Conservation (phyloP, 2,329 filamentous ascomycete species). For the Epichloe bromicola region DNA sequence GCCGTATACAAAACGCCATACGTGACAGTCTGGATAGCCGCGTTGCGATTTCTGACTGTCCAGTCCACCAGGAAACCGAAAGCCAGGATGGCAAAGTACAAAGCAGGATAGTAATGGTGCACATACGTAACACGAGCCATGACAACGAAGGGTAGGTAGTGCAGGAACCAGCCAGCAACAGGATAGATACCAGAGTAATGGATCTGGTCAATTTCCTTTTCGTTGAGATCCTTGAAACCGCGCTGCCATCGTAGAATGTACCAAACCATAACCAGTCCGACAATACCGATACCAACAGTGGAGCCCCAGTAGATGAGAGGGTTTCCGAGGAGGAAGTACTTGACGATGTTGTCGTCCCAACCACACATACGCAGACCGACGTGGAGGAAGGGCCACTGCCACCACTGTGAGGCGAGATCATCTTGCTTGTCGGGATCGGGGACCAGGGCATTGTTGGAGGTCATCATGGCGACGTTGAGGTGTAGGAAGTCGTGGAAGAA, state of each 20-base stretch:
- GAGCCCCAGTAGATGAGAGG: conserved; percentile 93
- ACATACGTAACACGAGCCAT: conserved; percentile 99
- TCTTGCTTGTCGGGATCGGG: conserved; percentile 98
- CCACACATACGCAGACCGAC: conserved; percentile 97
- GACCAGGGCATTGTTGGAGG: conserved; percentile 95
- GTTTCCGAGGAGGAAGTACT: conserved; percentile 97
- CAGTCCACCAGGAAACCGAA: conserved; percentile 85
- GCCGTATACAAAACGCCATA: conserved; percentile 62
- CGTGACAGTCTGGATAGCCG: conserved; percentile 50
- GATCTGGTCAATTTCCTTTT: conserved; percentile 78
- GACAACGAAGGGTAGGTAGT: conserved; percentile 89
- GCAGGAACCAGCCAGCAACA: conserved; percentile 84
- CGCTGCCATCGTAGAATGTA: conserved; percentile 94
- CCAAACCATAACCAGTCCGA: conserved; percentile 63
- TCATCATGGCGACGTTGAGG: conserved; percentile 99
- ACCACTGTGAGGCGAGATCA: conserved; percentile 89
- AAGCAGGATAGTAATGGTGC: conserved; percentile 95
- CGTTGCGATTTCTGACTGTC: conserved; percentile 54
- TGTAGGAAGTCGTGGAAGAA: conserved; percentile 98
- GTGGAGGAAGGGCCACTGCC: conserved; percentile 95
- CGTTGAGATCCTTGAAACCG: conserved; percentile 72
- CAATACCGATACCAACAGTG: conserved; percentile 62
- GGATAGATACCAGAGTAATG: conserved; percentile 91
- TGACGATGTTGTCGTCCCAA: conserved; percentile 90
- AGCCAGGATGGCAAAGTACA: conserved; percentile 90